Base-by-base conservation (phyloP, 2,329 filamentous ascomycete species). In the Dactylellina cionopaga region DNA sequence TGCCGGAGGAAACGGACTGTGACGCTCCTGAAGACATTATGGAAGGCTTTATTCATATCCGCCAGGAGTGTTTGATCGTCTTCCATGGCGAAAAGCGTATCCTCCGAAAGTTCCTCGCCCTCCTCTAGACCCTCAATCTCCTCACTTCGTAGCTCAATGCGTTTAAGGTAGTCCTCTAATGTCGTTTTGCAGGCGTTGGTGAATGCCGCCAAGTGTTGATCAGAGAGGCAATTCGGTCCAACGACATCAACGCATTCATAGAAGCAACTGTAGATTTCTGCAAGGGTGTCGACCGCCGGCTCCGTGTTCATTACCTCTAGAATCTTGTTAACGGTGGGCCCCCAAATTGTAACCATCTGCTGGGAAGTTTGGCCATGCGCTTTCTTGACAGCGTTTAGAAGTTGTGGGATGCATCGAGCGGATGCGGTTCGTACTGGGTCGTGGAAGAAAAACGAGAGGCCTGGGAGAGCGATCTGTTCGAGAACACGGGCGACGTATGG, bases 11-110 rank as follows among this genome's bases (percentile, higher is more conserved):
- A 99, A 9, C 86, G 83, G 7, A 88, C 85, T 22, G 92, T 91
- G 80, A 97, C 92, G 82, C 96, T 93, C 84, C 98, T 98, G 86
- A 99, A 99, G 76, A 99, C 92, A 72, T 92, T 94, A 82, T 99
- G 95, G 86, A 96, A 99, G 0, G 95, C 94, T 84, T 99, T 99
- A 87, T 99, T 99, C 95, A 99, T 99, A 79, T 99, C 95, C 1
- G 93, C 96, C 43, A 99, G 86, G 15, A 99, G 85, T 19, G 92
- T 96, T 81, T 98, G 94, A 79, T 99, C 95, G 76, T 99, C 95
- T 80, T 99, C 95, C 49, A 99, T 93, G 10, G 94, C 95, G 77
- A 96, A 90, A 29, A 96, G 85, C 44, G 89, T 87, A 56, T 97
- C 94, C 76, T 97, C 91, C 13, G 89, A 89, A 70, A 95, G 89